Conservation (phyloP, 2,329 filamentous ascomycete species). For the Sclerotinia nivalis region DNA sequence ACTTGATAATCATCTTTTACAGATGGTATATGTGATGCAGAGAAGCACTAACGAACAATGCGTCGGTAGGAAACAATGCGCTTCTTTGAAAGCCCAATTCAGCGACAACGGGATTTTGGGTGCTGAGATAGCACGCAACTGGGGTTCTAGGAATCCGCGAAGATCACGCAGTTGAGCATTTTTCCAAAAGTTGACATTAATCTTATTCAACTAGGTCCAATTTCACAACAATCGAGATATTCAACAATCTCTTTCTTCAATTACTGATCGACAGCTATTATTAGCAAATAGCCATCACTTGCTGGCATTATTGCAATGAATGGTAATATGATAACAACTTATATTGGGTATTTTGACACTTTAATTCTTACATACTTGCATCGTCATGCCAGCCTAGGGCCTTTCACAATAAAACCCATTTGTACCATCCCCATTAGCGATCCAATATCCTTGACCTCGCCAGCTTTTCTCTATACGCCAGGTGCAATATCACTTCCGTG, state of each 20-base stretch:
- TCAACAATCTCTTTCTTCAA: not conserved
- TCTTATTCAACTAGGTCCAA: not conserved
- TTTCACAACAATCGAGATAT: too few relatives aligned
- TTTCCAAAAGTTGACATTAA: too few relatives aligned
- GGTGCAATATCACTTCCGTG: constrained; percentile 3
- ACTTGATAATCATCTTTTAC: too few relatives aligned
- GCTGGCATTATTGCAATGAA: not conserved
- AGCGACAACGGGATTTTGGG: too few relatives aligned
- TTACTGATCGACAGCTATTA: not conserved
- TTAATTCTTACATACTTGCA: constrained; percentile 11
- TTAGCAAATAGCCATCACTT: not conserved
- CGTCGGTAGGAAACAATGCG: too few relatives aligned
- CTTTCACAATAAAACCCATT: not conserved
- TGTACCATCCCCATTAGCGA: not conserved
- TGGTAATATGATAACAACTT: not conserved
- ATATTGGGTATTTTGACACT: constrained; percentile 18
- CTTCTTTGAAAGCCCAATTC: too few relatives aligned
- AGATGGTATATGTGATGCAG: too few relatives aligned
- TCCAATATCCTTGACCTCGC: constrained; percentile 9
- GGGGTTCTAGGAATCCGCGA: too few relatives aligned
- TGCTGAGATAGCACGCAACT: too few relatives aligned
- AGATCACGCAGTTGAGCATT: too few relatives aligned
- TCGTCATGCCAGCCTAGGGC: not conserved
- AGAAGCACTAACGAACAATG: too few relatives aligned
- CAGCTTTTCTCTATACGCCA: constrained; percentile 8